Conservation (phyloP, 2,329 filamentous ascomycete genomes). For the Sarocladium oryzae region DNA sequence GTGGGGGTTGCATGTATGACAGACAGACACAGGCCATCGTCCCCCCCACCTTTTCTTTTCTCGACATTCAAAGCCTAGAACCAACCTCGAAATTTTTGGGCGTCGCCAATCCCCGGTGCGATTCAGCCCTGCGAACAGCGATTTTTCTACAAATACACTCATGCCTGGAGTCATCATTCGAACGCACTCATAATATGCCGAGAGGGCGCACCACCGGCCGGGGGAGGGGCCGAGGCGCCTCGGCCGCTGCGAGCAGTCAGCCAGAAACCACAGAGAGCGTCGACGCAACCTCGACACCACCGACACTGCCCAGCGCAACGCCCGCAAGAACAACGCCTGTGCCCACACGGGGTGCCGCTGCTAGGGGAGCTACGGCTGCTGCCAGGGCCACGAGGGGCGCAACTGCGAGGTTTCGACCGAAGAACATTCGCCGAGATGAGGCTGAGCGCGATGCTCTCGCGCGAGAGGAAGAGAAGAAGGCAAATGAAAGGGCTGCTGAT, state of each 20-base stretch:
- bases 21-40: too few relatives aligned
- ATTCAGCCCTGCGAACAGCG: not conserved
- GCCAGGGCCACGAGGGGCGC: slow-evolving; percentile 29
- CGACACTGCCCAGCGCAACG: slow-evolving; percentile 5
- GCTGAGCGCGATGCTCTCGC: slow-evolving; percentile 41
- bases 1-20: slow-evolving; percentile 3
- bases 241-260: slow-evolving; percentile 3
- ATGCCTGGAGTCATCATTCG: not conserved
- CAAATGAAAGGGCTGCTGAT: slow-evolving; percentile 32
- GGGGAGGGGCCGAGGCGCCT: slow-evolving; percentile 25
- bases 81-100: slow-evolving; percentile 1
- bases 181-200: slow-evolving; percentile 20
- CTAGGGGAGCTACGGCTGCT: slow-evolving; percentile 26
- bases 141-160: not conserved
- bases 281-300: slow-evolving; percentile 8
- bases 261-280: slow-evolving; percentile 7
- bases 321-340: slow-evolving; percentile 7
- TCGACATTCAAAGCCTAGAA: not conserved
- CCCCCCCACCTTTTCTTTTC: slow-evolving; percentile 10
- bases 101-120: not conserved
- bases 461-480: slow-evolving; percentile 36
- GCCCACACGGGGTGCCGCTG: slow-evolving; percentile 19
- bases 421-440: slow-evolving; percentile 43
- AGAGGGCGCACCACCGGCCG: slow-evolving; percentile 26
- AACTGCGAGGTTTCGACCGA: slow-evolving; percentile 40